phyloP scores from a whole-genome alignment of 495 filamentous ascomycete genomes.

The Clavariopsis aquatica region DNA sequence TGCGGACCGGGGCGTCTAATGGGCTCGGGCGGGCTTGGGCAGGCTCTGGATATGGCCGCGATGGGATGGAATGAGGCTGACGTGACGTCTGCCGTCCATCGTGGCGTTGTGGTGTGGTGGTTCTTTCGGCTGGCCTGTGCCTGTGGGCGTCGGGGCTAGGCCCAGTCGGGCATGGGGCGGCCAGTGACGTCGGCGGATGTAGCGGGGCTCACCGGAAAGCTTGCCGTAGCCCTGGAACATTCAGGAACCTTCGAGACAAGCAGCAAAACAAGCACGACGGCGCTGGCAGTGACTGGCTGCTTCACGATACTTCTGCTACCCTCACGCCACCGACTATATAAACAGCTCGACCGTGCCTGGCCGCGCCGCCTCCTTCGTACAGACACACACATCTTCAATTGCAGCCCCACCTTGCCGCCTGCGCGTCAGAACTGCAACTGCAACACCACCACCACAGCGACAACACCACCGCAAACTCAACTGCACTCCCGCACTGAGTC shows the following conservation, averaged over 20 bases:
- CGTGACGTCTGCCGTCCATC: too few relatives aligned
- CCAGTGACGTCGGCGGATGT: conserved; percentile 4
- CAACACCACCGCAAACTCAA: conserved; percentile 11
- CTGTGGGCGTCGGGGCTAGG: not conserved
- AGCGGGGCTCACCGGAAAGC: not conserved
- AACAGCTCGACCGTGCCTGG: not conserved
- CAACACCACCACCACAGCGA: not conserved
- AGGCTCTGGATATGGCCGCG: not conserved
- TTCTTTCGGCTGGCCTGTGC: too few relatives aligned
- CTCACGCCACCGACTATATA: conserved; percentile 19
- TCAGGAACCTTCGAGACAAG: conserved; percentile 33
- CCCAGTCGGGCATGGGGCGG: not conserved
- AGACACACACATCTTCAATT: not conserved
- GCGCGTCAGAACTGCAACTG: not conserved
- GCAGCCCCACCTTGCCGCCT: conserved; percentile 10
- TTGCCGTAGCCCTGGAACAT: conserved; percentile 6
- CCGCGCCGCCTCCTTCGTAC: not conserved
- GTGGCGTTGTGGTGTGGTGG: not conserved
- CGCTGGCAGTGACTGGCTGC: conserved; percentile 11
- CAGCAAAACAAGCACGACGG: conserved; percentile 13
- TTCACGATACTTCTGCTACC: conserved; percentile 3
- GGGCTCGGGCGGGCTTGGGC: not conserved
- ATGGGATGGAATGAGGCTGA: not conserved
- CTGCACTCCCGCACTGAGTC: conserved; percentile 5
- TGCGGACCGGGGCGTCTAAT: not conserved